A percentile compares a stretch with the other conserved stretches of the same genome.
Evolutionary conservation across 805 yeast species (phyloP).

Genomic region (Sugiyamaella marilandica): DNA sequence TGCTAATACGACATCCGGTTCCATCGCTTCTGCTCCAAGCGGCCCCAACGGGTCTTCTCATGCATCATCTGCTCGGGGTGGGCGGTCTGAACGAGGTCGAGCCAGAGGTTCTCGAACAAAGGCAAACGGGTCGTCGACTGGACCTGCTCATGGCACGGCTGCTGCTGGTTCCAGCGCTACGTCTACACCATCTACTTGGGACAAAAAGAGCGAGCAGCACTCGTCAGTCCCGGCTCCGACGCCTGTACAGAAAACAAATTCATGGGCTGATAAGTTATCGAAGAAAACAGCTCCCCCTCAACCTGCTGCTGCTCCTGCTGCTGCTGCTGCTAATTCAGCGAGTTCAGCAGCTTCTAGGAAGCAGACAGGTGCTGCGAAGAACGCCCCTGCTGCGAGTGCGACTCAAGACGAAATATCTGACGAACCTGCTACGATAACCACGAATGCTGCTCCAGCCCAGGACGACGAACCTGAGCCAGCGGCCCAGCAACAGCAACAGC

Average conservation of each 20-base stretch:
- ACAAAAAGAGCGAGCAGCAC: constrained; percentile 11
- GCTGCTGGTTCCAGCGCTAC: background rate
- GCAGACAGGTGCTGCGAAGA: constrained; percentile 20
- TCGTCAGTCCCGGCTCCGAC: constrained; percentile 21
- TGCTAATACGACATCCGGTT: constrained; percentile 13
- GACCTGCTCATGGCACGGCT: constrained; percentile 17
- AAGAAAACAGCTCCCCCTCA: constrained; percentile 20
- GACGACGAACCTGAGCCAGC: constrained; percentile 7
- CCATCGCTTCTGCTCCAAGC: background rate
- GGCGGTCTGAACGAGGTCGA: constrained; percentile 21
- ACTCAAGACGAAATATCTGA: constrained; percentile 11
- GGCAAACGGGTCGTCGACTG: constrained; percentile 4
- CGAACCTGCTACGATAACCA: constrained; percentile 9
- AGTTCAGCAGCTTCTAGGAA: constrained; percentile 4
- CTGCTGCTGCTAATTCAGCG: constrained; percentile 16
- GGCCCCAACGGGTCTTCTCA: constrained; percentile 4
- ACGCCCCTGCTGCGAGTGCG: constrained; percentile 15
- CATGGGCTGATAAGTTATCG: constrained; percentile 40
- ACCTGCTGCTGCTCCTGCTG: constrained; percentile 18
- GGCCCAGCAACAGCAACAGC: constrained; percentile 15
- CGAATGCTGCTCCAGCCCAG: constrained; percentile 11
- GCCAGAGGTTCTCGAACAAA: constrained; percentile 19
- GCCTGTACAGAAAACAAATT: constrained; percentile 21
- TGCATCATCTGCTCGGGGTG: constrained; percentile 20
- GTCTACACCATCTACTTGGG: background rate